Percentiles rank a stretch among this genome's conserved stretches.
Evolutionary conservation across 2,329 filamentous ascomycete genomes (phyloP).

Genomic region (Colletotrichum lindemuthianum): DNA sequence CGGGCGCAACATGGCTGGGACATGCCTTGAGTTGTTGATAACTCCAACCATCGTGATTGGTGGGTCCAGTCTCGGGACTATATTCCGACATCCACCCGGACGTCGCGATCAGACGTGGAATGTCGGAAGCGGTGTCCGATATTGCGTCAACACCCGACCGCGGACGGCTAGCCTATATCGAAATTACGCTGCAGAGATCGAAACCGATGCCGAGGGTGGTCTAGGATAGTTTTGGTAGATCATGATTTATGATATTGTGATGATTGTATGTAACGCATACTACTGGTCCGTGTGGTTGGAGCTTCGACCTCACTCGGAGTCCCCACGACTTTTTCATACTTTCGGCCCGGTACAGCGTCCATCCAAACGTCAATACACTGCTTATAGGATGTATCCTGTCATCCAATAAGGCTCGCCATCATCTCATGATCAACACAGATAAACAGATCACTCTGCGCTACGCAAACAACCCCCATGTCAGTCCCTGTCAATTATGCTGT

Average conservation of each 20-base stretch:
- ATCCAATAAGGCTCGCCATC: too few species aligned
- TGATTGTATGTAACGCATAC: too few species aligned
- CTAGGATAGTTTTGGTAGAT: background rate
- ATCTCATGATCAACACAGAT: too few species aligned
- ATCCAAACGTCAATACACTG: too few species aligned
- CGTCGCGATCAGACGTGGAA: background rate
- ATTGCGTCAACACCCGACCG: slow-evolving; percentile 1
- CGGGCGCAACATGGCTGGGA: slow-evolving; percentile 12
- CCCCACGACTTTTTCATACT: too few species aligned
- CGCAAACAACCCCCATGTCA: too few species aligned
- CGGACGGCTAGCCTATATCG: slow-evolving; percentile 3
- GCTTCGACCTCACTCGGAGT: too few species aligned
- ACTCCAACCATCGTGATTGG: slow-evolving; percentile 16
- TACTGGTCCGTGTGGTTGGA: too few species aligned
- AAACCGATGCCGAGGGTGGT: background rate
- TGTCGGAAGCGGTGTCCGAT: slow-evolving; percentile 24
- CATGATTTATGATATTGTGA: background rate
- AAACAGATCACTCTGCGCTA: too few species aligned
- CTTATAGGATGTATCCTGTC: too few species aligned
- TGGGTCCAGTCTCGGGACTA: background rate
- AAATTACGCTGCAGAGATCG: background rate
- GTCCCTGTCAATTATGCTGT: too few species aligned
- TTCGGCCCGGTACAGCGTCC: too few species aligned
- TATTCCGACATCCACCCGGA: slow-evolving; percentile 7
- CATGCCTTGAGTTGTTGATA: slow-evolving; percentile 45